A percentile compares a stretch with the other conserved stretches of the same genome.
These are phyloP conservation scores for Pseudonectria buxi DNA, from an alignment of 2,329 filamentous ascomycete genomes.

Conservation along the genomic window DNA sequence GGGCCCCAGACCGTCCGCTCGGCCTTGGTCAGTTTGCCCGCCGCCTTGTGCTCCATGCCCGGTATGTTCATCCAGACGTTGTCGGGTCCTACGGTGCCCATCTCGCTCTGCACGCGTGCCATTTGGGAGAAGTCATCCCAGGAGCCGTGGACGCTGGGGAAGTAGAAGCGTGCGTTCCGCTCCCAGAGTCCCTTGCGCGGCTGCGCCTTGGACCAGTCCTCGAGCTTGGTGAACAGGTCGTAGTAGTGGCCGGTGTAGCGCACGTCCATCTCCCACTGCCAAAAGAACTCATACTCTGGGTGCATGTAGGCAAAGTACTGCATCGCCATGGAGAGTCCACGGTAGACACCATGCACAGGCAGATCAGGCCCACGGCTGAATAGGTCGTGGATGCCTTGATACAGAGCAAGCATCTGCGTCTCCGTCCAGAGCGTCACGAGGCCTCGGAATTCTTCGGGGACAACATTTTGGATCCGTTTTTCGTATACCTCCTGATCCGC, in stretches of 20 bases:
- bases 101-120: constrained; percentile 68
- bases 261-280: constrained; percentile 95
- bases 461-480: constrained; percentile 57
- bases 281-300: constrained; percentile 84
- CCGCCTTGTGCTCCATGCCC: constrained; percentile 33
- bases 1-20: constrained; percentile 80
- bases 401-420: constrained; percentile 84
- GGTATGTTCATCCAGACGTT: constrained; percentile 57
- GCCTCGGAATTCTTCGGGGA: constrained; percentile 80
- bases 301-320: constrained; percentile 87
- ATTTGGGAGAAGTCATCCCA: constrained; percentile 74
- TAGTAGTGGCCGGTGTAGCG: constrained; percentile 86
- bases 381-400: constrained; percentile 78
- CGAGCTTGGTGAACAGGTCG: constrained; percentile 62
- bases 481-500: constrained; percentile 64
- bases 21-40: constrained; percentile 29
- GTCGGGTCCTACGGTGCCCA: constrained; percentile 57
- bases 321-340: constrained; percentile 88
- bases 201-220: constrained; percentile 63
- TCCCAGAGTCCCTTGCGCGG: constrained; percentile 79
- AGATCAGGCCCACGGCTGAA: constrained; percentile 59
- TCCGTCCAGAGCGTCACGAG: constrained; percentile 92
- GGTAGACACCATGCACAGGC: constrained; percentile 85
- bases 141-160: constrained; percentile 66
- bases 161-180: constrained; percentile 69